Percentiles rank a stretch among this genome's conserved stretches.
phyloP scores from a whole-genome alignment of 768 basidiomycete species.

The Trametes elegans region DNA sequence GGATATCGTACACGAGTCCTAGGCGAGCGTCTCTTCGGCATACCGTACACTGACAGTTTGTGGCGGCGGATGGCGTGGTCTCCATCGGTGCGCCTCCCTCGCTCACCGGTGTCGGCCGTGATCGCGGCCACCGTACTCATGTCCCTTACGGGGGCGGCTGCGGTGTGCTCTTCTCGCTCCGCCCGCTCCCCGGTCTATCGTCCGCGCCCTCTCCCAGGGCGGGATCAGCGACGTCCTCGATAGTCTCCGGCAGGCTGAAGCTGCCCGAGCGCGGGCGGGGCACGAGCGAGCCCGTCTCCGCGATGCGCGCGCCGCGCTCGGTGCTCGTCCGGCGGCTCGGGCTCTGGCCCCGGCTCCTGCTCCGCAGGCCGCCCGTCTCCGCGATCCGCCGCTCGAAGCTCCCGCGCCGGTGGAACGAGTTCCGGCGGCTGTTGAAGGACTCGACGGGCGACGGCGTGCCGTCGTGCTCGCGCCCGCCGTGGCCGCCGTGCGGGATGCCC shows the following conservation, averaged over 20 bases:
- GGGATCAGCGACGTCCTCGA: conserved; percentile 3
- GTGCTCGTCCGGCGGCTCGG: conserved; percentile 54
- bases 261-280: conserved; percentile 26
- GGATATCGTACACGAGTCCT: conserved; percentile 6
- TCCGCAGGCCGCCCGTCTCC: conserved; percentile 28
- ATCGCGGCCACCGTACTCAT: neutral
- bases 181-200: neutral
- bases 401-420: conserved; percentile 33
- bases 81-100: neutral
- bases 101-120: neutral
- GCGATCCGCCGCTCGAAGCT: conserved; percentile 32
- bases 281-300: conserved; percentile 63
- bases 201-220: neutral
- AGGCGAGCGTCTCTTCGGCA: neutral
- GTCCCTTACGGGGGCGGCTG: neutral
- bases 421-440: conserved; percentile 33
- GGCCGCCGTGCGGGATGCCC: neutral
- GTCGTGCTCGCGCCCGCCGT: conserved; percentile 4
- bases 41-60: neutral
- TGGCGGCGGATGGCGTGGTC: neutral
- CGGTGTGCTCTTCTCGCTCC: conserved; percentile 3
- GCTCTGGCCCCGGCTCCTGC: conserved; percentile 33
- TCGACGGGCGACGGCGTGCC: conserved; percentile 23
- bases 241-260: conserved; percentile 9
- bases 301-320: conserved; percentile 64